A percentile compares a stretch with the other conserved stretches of the same genome.
Conservation (phyloP, 2,329 filamentous ascomycete species). For the Aspergillus sp. region DNA sequence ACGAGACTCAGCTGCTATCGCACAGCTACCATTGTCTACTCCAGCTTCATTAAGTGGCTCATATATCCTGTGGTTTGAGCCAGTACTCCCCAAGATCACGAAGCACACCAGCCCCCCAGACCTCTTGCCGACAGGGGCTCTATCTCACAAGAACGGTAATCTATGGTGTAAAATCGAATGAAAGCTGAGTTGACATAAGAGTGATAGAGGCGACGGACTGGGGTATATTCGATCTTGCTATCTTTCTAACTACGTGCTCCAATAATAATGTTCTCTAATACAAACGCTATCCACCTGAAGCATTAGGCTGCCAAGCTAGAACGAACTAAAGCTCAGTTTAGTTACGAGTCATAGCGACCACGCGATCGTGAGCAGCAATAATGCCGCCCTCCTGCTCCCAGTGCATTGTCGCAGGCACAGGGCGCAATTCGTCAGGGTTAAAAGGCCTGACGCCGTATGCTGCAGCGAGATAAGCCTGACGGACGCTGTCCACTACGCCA, state of each 20-base stretch:
- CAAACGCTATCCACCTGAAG: neutral
- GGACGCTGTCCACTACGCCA: constrained; percentile 57
- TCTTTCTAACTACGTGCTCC: neutral
- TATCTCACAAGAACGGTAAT: neutral
- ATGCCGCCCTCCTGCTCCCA: constrained; percentile 35
- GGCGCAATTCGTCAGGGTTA: neutral
- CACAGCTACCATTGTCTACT: neutral
- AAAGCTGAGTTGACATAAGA: neutral
- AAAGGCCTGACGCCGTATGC: constrained; percentile 33
- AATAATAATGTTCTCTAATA: neutral
- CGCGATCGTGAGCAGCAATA: constrained; percentile 25
- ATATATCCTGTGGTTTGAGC: neutral
- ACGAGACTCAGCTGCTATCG: neutral
- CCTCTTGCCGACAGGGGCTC: too few relatives aligned
- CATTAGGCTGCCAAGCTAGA: too few relatives aligned
- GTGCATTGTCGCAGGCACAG: neutral
- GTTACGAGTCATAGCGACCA: neutral
- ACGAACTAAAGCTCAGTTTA: too few relatives aligned
- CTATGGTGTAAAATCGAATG: neutral
- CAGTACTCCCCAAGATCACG: neutral
- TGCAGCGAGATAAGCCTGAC: constrained; percentile 56
- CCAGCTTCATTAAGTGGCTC: neutral
- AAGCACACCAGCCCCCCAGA: neutral
- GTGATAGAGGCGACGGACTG: neutral
- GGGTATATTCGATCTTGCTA: neutral